Percentiles rank a stretch among this genome's conserved stretches.
Evolutionary conservation across 495 filamentous ascomycete genomes (phyloP).

Genomic region (Jackrogersella multiformis): DNA sequence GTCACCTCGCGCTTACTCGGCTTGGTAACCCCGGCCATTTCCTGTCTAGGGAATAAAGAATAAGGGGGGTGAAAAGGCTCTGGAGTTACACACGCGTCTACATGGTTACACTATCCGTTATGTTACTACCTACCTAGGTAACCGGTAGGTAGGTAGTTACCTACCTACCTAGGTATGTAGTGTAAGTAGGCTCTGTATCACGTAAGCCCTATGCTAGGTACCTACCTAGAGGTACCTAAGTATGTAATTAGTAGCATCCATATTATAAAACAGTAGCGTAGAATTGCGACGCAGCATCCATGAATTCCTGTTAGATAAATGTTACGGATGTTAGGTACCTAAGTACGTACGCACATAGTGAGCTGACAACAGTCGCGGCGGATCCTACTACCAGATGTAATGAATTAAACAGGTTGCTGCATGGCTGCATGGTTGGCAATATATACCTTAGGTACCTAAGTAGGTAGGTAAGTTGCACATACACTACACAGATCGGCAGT

Average conservation of each 20-base stretch:
- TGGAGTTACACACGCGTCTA: constrained; percentile 36
- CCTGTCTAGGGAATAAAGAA: background rate
- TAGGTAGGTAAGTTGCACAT: constrained; percentile 21
- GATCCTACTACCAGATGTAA: constrained; percentile 14
- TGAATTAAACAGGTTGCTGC: constrained; percentile 3
- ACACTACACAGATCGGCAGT: constrained; percentile 30
- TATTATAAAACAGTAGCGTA: background rate
- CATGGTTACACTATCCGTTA: constrained; percentile 26
- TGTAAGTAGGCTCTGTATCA: background rate
- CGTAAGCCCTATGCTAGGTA: background rate
- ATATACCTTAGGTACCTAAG: too few species aligned
- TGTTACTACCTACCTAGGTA: constrained; percentile 2
- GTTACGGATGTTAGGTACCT: background rate
- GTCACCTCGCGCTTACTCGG: constrained; percentile 36
- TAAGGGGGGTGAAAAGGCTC: background rate
- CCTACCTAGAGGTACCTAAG: constrained; percentile 1
- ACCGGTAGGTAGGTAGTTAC: background rate
- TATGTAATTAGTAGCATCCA: background rate
- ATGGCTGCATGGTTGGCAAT: too few species aligned
- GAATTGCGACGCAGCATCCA: constrained; percentile 6
- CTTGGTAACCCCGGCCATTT: constrained; percentile 3
- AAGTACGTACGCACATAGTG: background rate
- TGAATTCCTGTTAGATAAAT: background rate
- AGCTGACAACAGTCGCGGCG: constrained; percentile 29
- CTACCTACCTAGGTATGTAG: too few species aligned